These are phyloP conservation scores for Leishmania braziliensis DNA, from an alignment of 208 protist genomes.

Conservation along the genomic window DNA sequence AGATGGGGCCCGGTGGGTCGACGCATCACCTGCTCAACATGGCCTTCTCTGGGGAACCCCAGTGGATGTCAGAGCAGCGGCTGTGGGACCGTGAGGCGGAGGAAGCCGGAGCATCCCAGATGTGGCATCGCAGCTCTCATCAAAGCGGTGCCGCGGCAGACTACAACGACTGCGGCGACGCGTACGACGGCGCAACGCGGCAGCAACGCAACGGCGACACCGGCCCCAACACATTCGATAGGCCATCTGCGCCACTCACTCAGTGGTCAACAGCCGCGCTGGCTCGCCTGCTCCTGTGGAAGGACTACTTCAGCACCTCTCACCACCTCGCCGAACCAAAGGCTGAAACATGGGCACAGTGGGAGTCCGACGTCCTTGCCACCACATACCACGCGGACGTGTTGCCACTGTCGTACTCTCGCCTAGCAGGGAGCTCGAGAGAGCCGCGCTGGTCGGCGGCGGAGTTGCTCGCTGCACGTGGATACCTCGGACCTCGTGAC, in stretches of 20 bases:
- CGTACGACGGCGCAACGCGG: neutral
- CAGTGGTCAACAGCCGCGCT: constrained; percentile 28
- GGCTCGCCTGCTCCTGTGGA: constrained; percentile 27
- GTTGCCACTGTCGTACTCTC: neutral
- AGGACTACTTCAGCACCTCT: constrained; percentile 15
- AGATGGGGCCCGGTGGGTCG: constrained; percentile 39
- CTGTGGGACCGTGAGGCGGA: constrained; percentile 6
- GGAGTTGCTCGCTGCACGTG: constrained; percentile 23
- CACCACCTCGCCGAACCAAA: neutral
- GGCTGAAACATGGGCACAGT: constrained; percentile 12
- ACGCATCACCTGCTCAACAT: constrained; percentile 65
- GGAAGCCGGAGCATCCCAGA: neutral
- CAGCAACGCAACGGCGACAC: neutral
- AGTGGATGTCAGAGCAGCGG: constrained; percentile 33
- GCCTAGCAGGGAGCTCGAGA: neutral
- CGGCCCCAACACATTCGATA: neutral
- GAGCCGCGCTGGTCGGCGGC: constrained; percentile 13
- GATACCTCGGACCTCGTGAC: constrained; percentile 23
- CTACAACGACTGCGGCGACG: constrained; percentile 33
- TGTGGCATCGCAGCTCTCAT: neutral
- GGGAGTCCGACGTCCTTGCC: constrained; percentile 26
- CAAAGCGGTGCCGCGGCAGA: neutral
- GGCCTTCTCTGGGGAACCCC: constrained; percentile 50
- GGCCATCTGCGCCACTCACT: neutral
- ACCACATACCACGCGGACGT: constrained; percentile 37